Evolutionary conservation across 2,329 filamentous ascomycete species (phyloP).

Genomic region (Talaromyces sp.): DNA sequence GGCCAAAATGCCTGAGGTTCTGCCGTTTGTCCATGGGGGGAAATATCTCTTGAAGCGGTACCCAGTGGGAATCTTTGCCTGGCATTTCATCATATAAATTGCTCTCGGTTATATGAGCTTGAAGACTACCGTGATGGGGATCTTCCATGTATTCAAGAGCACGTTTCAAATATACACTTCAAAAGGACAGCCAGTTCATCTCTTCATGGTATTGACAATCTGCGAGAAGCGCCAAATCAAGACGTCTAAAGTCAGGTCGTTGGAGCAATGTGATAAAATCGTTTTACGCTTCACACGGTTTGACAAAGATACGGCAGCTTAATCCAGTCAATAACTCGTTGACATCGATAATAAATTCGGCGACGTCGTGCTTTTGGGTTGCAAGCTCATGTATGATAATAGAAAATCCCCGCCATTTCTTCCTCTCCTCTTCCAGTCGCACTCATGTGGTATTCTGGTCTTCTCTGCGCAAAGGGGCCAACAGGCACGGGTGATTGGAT

Average conservation of each 20-base stretch:
- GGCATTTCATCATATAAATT: not conserved
- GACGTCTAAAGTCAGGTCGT: constrained; percentile 29
- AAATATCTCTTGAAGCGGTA: constrained; percentile 27
- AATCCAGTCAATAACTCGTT: constrained; percentile 32
- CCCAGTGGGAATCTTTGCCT: not conserved
- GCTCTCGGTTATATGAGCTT: not conserved
- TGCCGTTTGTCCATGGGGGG: constrained; percentile 33
- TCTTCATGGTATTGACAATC: constrained; percentile 5
- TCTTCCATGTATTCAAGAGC: not conserved
- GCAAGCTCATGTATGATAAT: constrained; percentile 30
- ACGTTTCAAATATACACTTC: not conserved
- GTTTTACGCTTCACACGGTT: constrained; percentile 27
- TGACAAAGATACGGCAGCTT: constrained; percentile 32
- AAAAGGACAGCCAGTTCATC: not conserved
- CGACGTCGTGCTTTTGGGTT: constrained; percentile 27
- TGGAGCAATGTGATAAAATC: constrained; percentile 26
- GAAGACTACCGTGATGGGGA: constrained; percentile 2
- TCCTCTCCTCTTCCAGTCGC: constrained; percentile 17
- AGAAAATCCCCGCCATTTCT: constrained; percentile 35
- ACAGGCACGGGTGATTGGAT: constrained; percentile 30
- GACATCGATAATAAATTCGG: constrained; percentile 39
- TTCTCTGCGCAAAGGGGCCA: not conserved
- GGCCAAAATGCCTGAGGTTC: constrained; percentile 32
- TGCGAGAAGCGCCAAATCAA: constrained; percentile 29
- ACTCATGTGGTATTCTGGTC: not conserved